Percentiles rank a stretch among this genome's conserved stretches.
Evolutionary conservation across 2,329 filamentous ascomycete species (phyloP).

Genomic region (Diaporthe citrichinensis): DNA sequence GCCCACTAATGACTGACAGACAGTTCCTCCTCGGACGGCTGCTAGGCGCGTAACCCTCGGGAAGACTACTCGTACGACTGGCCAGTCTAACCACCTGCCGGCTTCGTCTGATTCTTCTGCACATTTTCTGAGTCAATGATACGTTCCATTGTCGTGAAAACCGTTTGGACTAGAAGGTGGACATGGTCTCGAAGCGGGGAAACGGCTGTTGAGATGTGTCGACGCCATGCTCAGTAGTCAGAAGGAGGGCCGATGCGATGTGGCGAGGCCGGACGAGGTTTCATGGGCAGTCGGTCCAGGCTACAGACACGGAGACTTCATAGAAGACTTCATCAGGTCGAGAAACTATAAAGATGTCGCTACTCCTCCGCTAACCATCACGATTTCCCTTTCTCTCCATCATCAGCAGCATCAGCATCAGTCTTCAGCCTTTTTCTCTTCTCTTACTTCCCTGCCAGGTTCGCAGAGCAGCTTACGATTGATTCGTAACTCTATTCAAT

Average conservation of each 20-base stretch:
- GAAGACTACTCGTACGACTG: conserved; percentile 2
- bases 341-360: conserved; percentile 34
- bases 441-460: conserved; percentile 38
- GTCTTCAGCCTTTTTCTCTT: conserved; percentile 27
- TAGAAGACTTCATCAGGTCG: background rate
- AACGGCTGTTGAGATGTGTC: background rate
- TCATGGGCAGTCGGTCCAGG: background rate
- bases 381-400: conserved; percentile 25
- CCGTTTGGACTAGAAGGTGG: conserved; percentile 31
- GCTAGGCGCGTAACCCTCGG: background rate
- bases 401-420: conserved; percentile 41
- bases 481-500: conserved; percentile 37
- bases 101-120: conserved; percentile 33
- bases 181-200: conserved; percentile 8
- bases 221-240: background rate
- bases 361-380: background rate
- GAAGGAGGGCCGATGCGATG: conserved; percentile 4
- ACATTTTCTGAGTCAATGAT: conserved; percentile 16
- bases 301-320: background rate
- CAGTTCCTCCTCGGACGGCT: background rate
- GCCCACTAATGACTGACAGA: conserved; percentile 8
- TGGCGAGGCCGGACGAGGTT: background rate
- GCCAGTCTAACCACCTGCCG: background rate
- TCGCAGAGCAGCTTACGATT: conserved; percentile 40
- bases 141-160: conserved; percentile 37